These are phyloP conservation scores for Encephalitozoon intestinalis DNA, from an alignment of 371 early-diverging fungal species.

Conservation along the genomic window DNA sequence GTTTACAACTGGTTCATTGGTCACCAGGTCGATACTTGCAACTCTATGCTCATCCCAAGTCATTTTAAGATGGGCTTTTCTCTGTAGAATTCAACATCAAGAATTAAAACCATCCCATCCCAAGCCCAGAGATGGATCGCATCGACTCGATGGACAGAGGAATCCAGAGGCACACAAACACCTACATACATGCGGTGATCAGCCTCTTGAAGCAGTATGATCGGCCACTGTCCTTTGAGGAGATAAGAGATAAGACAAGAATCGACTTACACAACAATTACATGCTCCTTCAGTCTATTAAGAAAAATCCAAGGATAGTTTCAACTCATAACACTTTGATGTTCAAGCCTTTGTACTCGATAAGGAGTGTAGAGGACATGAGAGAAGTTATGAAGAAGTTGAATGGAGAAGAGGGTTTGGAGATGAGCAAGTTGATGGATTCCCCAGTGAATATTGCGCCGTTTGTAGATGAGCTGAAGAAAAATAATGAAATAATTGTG, in stretches of 20 bases:
- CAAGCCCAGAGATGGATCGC: neutral
- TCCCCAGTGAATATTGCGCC: constrained; percentile 42
- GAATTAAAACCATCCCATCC: neutral
- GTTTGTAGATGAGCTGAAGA: constrained; percentile 46
- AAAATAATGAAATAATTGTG: constrained; percentile 50
- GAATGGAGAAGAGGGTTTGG: constrained; percentile 54
- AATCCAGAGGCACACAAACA: constrained; percentile 55
- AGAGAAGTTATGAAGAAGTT: constrained; percentile 42
- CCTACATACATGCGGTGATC: constrained; percentile 59
- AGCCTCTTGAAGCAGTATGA: constrained; percentile 43
- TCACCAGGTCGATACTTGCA: constrained; percentile 52
- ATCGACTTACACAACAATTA: constrained; percentile 51
- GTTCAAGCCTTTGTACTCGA: constrained; percentile 55
- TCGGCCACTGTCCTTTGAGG: constrained; percentile 46
- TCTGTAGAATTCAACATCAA: neutral
- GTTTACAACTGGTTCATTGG: constrained; percentile 33
- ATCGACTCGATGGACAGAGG: neutral
- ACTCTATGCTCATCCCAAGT: constrained; percentile 39
- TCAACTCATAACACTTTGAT: constrained; percentile 43
- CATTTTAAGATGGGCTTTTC: constrained; percentile 25
- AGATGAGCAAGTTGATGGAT: constrained; percentile 52
- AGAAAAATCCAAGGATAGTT: constrained; percentile 56
- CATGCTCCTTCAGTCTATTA: constrained; percentile 41
- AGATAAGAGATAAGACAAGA: constrained; percentile 47
- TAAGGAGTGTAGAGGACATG: constrained; percentile 57